phyloP scores from a whole-genome alignment of 805 yeast genomes.

The Sugiyamaella boreocaroliniensis region DNA sequence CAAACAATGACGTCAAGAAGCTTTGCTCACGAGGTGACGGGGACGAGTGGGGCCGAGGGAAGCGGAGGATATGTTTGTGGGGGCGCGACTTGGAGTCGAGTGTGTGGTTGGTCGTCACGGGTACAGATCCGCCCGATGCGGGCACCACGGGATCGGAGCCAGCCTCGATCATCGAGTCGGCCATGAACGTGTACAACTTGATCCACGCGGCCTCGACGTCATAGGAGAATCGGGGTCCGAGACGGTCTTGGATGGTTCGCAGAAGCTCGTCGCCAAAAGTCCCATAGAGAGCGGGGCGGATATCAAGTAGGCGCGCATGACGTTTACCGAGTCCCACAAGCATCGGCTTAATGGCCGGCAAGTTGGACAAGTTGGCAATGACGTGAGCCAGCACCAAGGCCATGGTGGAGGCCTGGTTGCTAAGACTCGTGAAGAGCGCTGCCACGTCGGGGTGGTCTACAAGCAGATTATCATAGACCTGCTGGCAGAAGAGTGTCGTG shows the following conservation, averaged over 20 bases:
- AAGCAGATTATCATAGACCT: constrained; percentile 64
- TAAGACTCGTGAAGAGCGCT: constrained; percentile 61
- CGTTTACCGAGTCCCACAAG: constrained; percentile 61
- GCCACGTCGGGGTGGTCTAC: constrained; percentile 56
- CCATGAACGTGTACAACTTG: constrained; percentile 25
- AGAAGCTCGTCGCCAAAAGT: constrained; percentile 26
- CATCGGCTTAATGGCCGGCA: constrained; percentile 51
- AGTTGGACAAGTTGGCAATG: constrained; percentile 54
- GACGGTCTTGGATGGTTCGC: constrained; percentile 23
- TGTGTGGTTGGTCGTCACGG: background rate
- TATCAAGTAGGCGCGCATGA: constrained; percentile 68
- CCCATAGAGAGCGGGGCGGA: constrained; percentile 38
- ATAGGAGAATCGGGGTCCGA: constrained; percentile 21
- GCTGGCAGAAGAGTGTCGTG: constrained; percentile 64
- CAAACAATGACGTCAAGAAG: background rate
- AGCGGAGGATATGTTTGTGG: background rate
- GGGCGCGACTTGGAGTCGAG: background rate
- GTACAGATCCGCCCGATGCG: background rate
- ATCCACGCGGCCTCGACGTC: constrained; percentile 29
- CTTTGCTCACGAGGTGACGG: background rate
- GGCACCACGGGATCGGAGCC: constrained; percentile 29
- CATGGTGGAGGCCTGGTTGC: constrained; percentile 73
- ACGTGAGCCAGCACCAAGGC: constrained; percentile 72
- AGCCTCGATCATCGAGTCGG: constrained; percentile 25
- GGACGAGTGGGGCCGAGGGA: background rate